A percentile compares a stretch with the other conserved stretches of the same genome.
Conservation (phyloP, 805 yeast species). For the Myxozyma kluyveri region DNA sequence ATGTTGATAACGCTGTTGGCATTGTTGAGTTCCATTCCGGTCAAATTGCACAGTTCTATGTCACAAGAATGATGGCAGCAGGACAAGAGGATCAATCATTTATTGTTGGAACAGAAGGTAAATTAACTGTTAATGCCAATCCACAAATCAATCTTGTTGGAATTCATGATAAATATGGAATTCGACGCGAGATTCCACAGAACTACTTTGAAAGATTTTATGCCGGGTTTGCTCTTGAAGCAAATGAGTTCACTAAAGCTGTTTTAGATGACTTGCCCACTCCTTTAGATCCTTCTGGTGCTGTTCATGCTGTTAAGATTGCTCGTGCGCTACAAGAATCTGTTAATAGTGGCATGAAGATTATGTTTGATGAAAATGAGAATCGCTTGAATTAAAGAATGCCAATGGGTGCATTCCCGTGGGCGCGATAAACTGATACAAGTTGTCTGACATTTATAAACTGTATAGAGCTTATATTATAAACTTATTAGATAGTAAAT, state of each 20-base stretch:
- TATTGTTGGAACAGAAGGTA: conserved; percentile 31
- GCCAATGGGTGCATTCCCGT: too few relatives aligned
- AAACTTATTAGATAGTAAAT: too few relatives aligned
- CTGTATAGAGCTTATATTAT: too few relatives aligned
- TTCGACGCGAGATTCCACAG: conserved; percentile 27
- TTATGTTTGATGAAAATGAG: conserved; percentile 12
- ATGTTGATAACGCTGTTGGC: conserved; percentile 31
- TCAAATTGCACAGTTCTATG: conserved; percentile 26
- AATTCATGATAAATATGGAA: conserved; percentile 27
- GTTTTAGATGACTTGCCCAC: conserved; percentile 24
- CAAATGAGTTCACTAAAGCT: conserved; percentile 20
- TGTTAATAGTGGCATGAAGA: conserved; percentile 8
- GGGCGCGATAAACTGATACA: too few relatives aligned
- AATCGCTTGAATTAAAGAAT: not conserved
- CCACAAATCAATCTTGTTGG: conserved; percentile 23
- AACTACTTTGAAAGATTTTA: conserved; percentile 29
- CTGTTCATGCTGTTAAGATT: conserved; percentile 19
- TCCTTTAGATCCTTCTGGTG: conserved; percentile 16
- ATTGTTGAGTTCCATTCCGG: conserved; percentile 31
- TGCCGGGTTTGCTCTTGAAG: conserved; percentile 27
- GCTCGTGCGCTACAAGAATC: conserved; percentile 19
- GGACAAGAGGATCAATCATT: conserved; percentile 31
- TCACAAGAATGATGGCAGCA: conserved; percentile 27
- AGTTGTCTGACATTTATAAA: too few relatives aligned
- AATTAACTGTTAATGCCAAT: conserved; percentile 26